Evolutionary conservation across 1,284 basidiomycete species (phyloP), one percentile per base, ranked within the genome.

Genomic region (Afroboletus lepidellus): DNA sequence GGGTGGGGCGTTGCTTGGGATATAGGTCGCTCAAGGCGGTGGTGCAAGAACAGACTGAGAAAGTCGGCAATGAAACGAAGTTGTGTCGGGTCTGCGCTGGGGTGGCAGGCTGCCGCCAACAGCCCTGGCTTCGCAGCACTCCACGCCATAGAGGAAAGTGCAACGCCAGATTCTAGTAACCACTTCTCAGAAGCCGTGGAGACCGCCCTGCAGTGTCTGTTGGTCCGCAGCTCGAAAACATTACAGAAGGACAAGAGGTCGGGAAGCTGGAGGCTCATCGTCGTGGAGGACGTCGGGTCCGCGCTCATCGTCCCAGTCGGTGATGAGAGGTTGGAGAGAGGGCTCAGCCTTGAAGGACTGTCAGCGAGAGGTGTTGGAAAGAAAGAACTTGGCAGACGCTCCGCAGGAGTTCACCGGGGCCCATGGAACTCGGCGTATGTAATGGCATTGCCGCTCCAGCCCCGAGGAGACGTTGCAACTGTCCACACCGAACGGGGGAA

Each of bases 71-170:
- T 67, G 34, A 81, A 66, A 29, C 72, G 69, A 25, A 86, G 65
- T 59, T 85, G 84, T 1, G 79, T 68, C 16, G 69, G 63, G 59
- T 85, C 84, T 59, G 77, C 79, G 3, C 70, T 76, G 7, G 84
- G 83, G 57, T 80, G 79, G 59, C 80, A 83, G 4, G 83, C 67
- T 1, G 79, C 71, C 2, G 79, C 80, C 25, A 83, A 72, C 20
- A 86, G 65, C 1, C 80, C 80, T 13, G 76, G 65, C 60, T 81
- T 84, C 44, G 70, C 66, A 16, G 68, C 66, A 4, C 58, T 59
- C 58, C 79, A 65, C 6, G 57, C 21, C 55, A 53, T 55, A 20
- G 62, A 60, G 33, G 52, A 39, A 46, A 64, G 46, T 2, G 32
- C 24, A 50, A 70, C 41, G 11, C 57, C 65, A 21, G 57, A 57